A percentile compares a stretch with the other conserved stretches of the same genome.
These are phyloP conservation scores for Biscutella laevigata DNA, from an alignment of 441 rosid species.

Conservation along the genomic window DNA sequence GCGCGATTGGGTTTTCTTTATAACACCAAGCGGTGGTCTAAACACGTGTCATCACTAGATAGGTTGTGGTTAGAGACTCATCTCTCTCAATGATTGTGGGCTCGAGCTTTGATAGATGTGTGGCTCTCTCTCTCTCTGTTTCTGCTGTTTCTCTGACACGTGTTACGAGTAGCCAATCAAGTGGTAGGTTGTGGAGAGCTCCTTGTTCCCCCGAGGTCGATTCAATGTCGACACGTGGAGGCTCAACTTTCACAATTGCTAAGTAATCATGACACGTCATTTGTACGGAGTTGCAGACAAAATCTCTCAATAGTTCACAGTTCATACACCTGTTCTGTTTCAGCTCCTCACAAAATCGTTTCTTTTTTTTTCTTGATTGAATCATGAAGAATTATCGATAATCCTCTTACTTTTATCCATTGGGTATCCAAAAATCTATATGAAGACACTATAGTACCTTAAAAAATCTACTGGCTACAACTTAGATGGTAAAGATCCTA, in stretches of 20 bases:
- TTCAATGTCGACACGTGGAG: constrained; percentile 3
- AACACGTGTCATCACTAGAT: constrained; percentile 14
- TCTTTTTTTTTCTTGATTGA: not conserved
- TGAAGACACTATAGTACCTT: not conserved
- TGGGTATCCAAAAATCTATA: not conserved
- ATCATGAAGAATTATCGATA: not conserved
- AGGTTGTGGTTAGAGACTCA: constrained; percentile 23
- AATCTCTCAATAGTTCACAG: not conserved
- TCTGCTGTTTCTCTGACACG: constrained; percentile 22
- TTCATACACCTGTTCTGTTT: constrained; percentile 14
- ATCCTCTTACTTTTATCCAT: too few species aligned
- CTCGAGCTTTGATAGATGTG: too few species aligned
- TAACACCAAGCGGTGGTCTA: constrained; percentile 14
- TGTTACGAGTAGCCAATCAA: constrained; percentile 15
- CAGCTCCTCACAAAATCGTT: not conserved
- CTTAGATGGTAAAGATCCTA: constrained; percentile 14
- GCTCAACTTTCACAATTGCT: not conserved
- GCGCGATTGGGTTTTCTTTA: constrained; percentile 11
- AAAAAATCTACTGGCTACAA: not conserved
- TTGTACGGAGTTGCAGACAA: not conserved
- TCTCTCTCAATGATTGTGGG: constrained; percentile 17
- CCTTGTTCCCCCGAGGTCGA: constrained; percentile 21
- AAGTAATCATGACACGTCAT: not conserved
- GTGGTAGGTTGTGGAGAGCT: constrained; percentile 21
- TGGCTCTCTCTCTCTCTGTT: not conserved